Evolutionary conservation across 2,329 filamentous ascomycete species (phyloP).

Genomic region (Helminthosporium solani): DNA sequence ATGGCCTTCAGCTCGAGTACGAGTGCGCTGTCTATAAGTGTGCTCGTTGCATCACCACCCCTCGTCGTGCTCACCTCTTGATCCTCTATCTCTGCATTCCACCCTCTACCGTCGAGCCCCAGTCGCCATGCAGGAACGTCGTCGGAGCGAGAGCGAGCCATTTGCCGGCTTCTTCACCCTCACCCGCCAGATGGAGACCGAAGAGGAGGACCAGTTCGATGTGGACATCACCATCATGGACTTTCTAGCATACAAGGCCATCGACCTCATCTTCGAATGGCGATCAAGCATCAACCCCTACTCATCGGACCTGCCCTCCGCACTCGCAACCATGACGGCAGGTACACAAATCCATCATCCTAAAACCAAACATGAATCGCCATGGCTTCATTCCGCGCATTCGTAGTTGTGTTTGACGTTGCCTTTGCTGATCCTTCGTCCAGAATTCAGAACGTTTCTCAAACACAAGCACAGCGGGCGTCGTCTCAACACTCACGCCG

Average conservation of each 20-base stretch:
- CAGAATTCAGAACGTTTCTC: constrained; percentile 49
- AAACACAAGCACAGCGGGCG: constrained; percentile 41
- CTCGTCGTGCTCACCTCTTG: neutral
- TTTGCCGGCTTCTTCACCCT: constrained; percentile 33
- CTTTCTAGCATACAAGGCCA: constrained; percentile 53
- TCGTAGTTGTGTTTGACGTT: neutral
- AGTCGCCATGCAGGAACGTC: neutral
- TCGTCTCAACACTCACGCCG: constrained; percentile 42
- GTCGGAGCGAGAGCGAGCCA: constrained; percentile 17
- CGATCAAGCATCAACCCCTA: constrained; percentile 29
- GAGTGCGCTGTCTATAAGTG: constrained; percentile 12
- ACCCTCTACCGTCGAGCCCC: too few relatives aligned
- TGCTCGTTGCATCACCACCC: neutral
- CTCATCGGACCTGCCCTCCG: constrained; percentile 34
- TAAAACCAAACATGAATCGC: neutral
- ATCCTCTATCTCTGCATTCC: constrained; percentile 2
- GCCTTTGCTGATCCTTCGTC: constrained; percentile 4
- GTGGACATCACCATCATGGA: constrained; percentile 59
- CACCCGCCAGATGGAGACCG: constrained; percentile 36
- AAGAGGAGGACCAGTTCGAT: constrained; percentile 45
- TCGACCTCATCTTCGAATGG: constrained; percentile 45
- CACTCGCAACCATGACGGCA: constrained; percentile 35
- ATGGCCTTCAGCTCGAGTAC: constrained; percentile 1
- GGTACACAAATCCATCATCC: constrained; percentile 16
- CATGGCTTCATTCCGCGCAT: neutral